Base-by-base conservation (phyloP, 2,329 filamentous ascomycete species). In the Colletotrichum tropicicola region DNA sequence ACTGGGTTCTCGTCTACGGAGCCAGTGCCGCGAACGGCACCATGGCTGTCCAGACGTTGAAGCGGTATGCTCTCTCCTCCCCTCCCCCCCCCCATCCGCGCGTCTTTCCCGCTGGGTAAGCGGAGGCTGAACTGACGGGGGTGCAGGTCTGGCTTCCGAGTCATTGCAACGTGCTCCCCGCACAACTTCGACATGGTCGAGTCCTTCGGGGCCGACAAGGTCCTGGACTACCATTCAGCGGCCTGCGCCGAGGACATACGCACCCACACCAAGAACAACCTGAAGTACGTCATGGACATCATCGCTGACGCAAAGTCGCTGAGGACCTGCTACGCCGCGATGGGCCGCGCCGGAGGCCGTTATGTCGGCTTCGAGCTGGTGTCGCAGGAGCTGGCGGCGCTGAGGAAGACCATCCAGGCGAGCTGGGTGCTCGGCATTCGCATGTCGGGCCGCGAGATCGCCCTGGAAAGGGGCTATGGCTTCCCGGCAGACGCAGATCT, bases 221-320 rank as follows among this genome's bases (percentile, higher is more conserved):
- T 69, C 2, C 83, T 82, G 64, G 79, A 84, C 71, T 83, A 76
- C 25, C 56, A 32, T 48, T 67, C 65, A 10, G 47, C 66, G 12
- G 67, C 60, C 8, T 68, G 56, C 37, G 62, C n/a, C 13, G 67
- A 64, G 2, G 73, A 78, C 9, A 80, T 84, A 54, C 69, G 72
- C 1, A 63, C 54, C 3, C 77, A 78, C 65, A 83, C 81, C 1
- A 63, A 70, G 2, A 77, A 80, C 70, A 60, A 48, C 2, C 74
- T 84, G 2, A 59, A 58, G 0, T 77, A 77, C 49, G 77, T 71
- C 2, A 60, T 84, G 0, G 81, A 83, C 69, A 77, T 73, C 49
- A 72, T 82, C 45, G 69, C 78, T 0, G 68, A 73, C 23, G 60
- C 66, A 1, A 39, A 68, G 17, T 75, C 75, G 2, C 77, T 75